Percentiles rank a stretch among this genome's conserved stretches.
Evolutionary conservation across 1,284 basidiomycete species (phyloP).

Genomic region (Boletus mariae): DNA sequence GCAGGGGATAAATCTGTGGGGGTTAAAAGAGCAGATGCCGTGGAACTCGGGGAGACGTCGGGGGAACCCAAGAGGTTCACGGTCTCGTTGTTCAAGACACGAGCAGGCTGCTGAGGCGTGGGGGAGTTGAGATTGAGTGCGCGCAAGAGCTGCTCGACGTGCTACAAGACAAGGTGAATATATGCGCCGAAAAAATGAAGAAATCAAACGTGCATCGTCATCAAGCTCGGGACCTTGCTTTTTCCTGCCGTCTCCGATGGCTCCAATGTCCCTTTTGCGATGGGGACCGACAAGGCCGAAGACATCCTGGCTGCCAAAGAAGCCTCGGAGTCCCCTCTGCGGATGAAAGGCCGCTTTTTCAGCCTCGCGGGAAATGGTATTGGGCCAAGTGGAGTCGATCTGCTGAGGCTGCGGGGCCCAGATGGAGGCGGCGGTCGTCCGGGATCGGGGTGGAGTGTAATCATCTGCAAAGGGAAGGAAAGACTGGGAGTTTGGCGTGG

Average conservation of each 20-base stretch:
- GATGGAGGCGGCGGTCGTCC: slow-evolving; percentile 51
- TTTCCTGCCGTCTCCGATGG: slow-evolving; percentile 73
- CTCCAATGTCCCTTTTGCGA: slow-evolving; percentile 54
- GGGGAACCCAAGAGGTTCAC: slow-evolving; percentile 50
- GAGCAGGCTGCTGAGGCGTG: slow-evolving; percentile 45
- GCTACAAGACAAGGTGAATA: slow-evolving; percentile 43
- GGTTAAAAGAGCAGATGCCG: slow-evolving; percentile 59
- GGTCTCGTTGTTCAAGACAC: slow-evolving; percentile 39
- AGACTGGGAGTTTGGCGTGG: slow-evolving; percentile 22
- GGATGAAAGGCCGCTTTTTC: slow-evolving; percentile 35
- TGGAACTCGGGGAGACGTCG: slow-evolving; percentile 65
- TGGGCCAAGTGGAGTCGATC: slow-evolving; percentile 61
- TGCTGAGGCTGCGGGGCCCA: slow-evolving; percentile 76
- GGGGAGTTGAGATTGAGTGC: slow-evolving; percentile 73
- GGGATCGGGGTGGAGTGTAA: slow-evolving; percentile 33
- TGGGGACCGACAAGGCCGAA: slow-evolving; percentile 51
- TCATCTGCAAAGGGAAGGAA: slow-evolving; percentile 30
- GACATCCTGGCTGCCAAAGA: slow-evolving; percentile 50
- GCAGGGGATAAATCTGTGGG: slow-evolving; percentile 67
- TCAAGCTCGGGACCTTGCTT: slow-evolving; percentile 53
- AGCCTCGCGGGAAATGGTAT: slow-evolving; percentile 47
- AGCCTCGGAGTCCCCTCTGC: slow-evolving; percentile 23
- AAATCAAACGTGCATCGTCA: slow-evolving; percentile 43
- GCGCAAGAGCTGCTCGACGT: slow-evolving; percentile 72
- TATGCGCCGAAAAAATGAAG: slow-evolving; percentile 23